These are phyloP conservation scores for Xylaria sp. DNA, from an alignment of 2,329 filamentous ascomycete genomes.

Conservation along the genomic window DNA sequence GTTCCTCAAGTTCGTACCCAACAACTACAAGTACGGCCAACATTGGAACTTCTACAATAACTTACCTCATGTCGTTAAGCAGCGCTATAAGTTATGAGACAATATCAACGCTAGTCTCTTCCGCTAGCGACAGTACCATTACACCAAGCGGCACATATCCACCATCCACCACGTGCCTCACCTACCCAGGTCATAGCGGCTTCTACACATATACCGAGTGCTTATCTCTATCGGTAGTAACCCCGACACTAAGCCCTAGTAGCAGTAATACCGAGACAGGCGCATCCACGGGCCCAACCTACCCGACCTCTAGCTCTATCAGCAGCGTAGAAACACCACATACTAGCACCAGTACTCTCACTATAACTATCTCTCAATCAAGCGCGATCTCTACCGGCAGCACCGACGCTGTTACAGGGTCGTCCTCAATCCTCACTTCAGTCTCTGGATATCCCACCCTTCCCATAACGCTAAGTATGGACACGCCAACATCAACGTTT, in stretches of 20 bases:
- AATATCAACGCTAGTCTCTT: constrained; percentile 4
- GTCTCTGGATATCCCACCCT: constrained; percentile 10
- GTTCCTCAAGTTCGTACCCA: constrained; percentile 11
- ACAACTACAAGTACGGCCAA: background rate
- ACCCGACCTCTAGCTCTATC: background rate
- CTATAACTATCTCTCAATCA: constrained; percentile 10
- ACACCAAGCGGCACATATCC: constrained; percentile 14
- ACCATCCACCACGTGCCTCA: constrained; percentile 31
- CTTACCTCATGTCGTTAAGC: constrained; percentile 10
- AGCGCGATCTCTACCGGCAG: constrained; percentile 21
- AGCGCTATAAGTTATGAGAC: constrained; percentile 16
- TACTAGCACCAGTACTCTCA: constrained; percentile 20
- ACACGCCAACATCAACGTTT: constrained; percentile 6
- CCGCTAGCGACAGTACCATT: background rate
- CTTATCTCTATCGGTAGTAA: constrained; percentile 24
- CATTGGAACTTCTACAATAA: background rate
- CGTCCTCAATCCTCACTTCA: constrained; percentile 3
- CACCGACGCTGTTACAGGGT: constrained; percentile 18
- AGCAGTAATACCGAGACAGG: constrained; percentile 1
- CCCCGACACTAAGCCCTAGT: constrained; percentile 7
- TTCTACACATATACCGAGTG: constrained; percentile 33
- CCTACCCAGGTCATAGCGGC: constrained; percentile 30
- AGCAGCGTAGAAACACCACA: background rate
- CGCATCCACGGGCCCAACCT: background rate
- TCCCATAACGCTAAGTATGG: constrained; percentile 12